Evolutionary conservation across 1,284 basidiomycete genomes (phyloP).

Genomic region (Leccinum pachyderme): DNA sequence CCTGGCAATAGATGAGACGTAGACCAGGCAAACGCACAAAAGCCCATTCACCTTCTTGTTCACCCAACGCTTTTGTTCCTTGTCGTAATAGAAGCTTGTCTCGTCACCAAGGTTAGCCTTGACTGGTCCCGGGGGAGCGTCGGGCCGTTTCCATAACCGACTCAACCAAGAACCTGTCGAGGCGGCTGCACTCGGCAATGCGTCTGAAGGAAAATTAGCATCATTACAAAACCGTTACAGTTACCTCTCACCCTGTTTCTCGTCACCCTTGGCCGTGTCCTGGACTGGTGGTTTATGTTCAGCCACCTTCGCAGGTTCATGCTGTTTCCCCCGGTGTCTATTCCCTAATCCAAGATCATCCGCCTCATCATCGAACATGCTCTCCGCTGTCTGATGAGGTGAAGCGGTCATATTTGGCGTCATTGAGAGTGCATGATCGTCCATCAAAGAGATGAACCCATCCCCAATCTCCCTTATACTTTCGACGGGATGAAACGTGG

Average conservation of each 20-base stretch:
- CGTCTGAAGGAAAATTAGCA: conserved; percentile 21
- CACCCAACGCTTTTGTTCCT: conserved; percentile 94
- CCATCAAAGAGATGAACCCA: conserved; percentile 88
- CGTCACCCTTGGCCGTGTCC: conserved; percentile 19
- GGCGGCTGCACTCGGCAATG: conserved; percentile 30
- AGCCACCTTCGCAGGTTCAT: conserved; percentile 27
- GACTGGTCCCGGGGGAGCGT: conserved; percentile 60
- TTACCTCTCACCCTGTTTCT: conserved; percentile 23
- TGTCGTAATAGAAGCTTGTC: conserved; percentile 90
- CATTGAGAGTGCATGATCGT: conserved; percentile 49
- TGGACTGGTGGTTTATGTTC: conserved; percentile 21
- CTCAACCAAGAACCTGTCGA: conserved; percentile 74
- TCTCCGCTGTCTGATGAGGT: conserved; percentile 26
- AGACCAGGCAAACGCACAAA: not conserved
- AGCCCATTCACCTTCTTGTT: conserved; percentile 77
- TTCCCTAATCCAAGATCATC: conserved; percentile 95
- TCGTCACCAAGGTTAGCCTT: conserved; percentile 94
- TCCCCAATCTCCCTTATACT: conserved; percentile 45
- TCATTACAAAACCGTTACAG: not conserved
- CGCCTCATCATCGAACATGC: conserved; percentile 61
- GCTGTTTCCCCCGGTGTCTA: conserved; percentile 42
- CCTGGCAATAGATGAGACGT: conserved; percentile 39
- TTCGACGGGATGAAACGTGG: conserved; percentile 58
- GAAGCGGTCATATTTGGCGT: conserved; percentile 33
- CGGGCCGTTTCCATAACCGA: conserved; percentile 67